phyloP scores from a whole-genome alignment of 148 eudicot species.

The Pharnaceum exiguum region DNA sequence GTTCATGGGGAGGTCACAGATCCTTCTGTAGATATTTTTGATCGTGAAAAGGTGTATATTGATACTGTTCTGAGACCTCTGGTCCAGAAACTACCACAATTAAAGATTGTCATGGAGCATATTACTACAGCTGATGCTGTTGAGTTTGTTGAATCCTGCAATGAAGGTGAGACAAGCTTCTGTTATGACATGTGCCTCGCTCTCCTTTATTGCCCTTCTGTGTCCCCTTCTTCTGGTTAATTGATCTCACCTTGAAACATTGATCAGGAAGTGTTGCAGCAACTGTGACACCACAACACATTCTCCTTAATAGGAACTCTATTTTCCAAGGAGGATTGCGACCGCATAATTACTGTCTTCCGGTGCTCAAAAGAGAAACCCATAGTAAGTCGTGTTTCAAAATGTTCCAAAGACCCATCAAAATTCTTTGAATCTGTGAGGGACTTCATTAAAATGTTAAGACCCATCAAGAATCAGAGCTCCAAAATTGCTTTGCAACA shows the following conservation, averaged over 20 bases:
- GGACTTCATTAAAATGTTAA: not conserved
- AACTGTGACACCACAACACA: slow-evolving; percentile 97
- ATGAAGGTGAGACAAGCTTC: too few species aligned
- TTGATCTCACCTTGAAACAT: slow-evolving; percentile 1
- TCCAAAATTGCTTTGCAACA: not conserved
- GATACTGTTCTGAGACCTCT: slow-evolving; percentile 75
- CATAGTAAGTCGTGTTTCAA: slow-evolving; percentile 51
- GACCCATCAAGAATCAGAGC: not conserved
- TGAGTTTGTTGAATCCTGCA: slow-evolving; percentile 66
- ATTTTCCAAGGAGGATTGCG: slow-evolving; percentile 92
- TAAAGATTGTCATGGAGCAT: slow-evolving; percentile 98
- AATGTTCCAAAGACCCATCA: too few species aligned
- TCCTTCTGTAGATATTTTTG: slow-evolving; percentile 79
- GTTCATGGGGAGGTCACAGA: slow-evolving; percentile 98
- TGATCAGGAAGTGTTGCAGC: slow-evolving; percentile 72
- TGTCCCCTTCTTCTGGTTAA: not conserved
- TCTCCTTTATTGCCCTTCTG: not conserved
- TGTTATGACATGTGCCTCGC: too few species aligned
- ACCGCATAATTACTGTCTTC: slow-evolving; percentile 93
- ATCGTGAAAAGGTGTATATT: slow-evolving; percentile 85
- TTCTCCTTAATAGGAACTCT: slow-evolving; percentile 80
- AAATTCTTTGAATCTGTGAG: too few species aligned
- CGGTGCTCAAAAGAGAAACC: slow-evolving; percentile 85
- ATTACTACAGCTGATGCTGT: slow-evolving; percentile 90
- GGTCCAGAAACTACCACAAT: slow-evolving; percentile 58